These are phyloP conservation scores for Lathyrus sativus DNA, from an alignment of 306 rosid genomes.

Conservation along the genomic window DNA sequence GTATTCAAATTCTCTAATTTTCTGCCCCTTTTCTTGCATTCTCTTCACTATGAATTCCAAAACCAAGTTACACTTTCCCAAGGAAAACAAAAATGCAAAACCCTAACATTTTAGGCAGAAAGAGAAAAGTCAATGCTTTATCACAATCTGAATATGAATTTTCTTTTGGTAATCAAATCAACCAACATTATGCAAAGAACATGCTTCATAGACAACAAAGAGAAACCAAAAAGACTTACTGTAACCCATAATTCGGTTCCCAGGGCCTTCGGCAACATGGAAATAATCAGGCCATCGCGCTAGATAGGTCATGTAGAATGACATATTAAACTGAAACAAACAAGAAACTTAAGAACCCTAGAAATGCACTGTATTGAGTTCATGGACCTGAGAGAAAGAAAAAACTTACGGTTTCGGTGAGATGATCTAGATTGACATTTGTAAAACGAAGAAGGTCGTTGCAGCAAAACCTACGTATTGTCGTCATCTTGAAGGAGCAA, in stretches of 20 bases:
- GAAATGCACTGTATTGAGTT: background rate
- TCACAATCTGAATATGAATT: background rate
- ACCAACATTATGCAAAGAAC: background rate
- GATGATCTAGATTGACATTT: slow-evolving; percentile 88
- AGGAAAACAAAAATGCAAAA: background rate
- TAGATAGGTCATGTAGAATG: slow-evolving; percentile 94
- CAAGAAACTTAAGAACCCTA: background rate
- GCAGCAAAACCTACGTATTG: slow-evolving; percentile 93
- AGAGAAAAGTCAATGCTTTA: background rate
- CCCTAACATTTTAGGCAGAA: background rate
- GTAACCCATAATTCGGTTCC: slow-evolving; percentile 83
- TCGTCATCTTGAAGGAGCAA: slow-evolving; percentile 56
- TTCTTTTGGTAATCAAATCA: slow-evolving; percentile 6
- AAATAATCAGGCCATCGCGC: slow-evolving; percentile 99
- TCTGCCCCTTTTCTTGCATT: no score
- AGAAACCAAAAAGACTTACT: slow-evolving; percentile 50
- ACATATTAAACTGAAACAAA: slow-evolving; percentile 81
- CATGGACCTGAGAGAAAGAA: background rate
- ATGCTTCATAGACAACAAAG: background rate
- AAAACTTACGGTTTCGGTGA: slow-evolving; percentile 80
- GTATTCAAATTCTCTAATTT: no score
- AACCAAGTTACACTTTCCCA: background rate
- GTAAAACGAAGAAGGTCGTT: slow-evolving; percentile 93
- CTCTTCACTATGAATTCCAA: no score
- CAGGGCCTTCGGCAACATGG: slow-evolving; percentile 88